Base-by-base conservation (phyloP, 1,139 yeast genomes). In the Saccharomycopsis crataegensis region DNA sequence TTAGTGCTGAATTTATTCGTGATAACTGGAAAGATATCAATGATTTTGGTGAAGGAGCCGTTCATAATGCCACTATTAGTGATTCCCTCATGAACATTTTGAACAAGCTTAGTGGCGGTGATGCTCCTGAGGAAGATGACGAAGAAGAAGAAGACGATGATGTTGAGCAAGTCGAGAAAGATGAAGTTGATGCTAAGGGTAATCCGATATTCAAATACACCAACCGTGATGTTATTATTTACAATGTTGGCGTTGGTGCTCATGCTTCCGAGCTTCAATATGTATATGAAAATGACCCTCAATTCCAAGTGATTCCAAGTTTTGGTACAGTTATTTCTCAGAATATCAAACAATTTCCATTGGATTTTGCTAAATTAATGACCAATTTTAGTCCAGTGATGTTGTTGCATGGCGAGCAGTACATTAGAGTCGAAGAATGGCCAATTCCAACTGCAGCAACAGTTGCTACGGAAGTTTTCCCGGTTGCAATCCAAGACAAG, bases 321-420 rank as follows among this genome's bases (percentile, higher is more conserved):
- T 90, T 85, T 69, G 97, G 96, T 59, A 96, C 96, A 48, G 77
- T 76, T 59, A 79, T 83, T 76, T 65, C 71, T 33, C 58, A 61
- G 43, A 70, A 78, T 36, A 73, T 78, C 64, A 77, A 80, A 38
- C 73, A 75, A 57, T 73, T 81, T 52, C 76, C 75, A 57, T 67
- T 77, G 56, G 76, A 82, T 43, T 78, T 81, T 66, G 14, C 8
- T 7, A 73, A 73, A 57, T 70, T 83, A 54, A 82, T 88, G 64
- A 86, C 83, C 60, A 83, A 88, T 71, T 91, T 88, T 76, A 88
- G 88, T 72, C 96, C 95, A 61, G 80, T 86, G 82, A 77, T 84
- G 71, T 77, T 93, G 66, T 77, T 93, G 64, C 98, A 93, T 68
- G 99, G 99, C 59, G 99, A 93, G 72, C 98, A 93, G 69, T 93